Percentiles rank a stretch among this genome's conserved stretches.
Conservation (phyloP, 192 early-diverging fungal species). For the Coemansia sp. region DNA sequence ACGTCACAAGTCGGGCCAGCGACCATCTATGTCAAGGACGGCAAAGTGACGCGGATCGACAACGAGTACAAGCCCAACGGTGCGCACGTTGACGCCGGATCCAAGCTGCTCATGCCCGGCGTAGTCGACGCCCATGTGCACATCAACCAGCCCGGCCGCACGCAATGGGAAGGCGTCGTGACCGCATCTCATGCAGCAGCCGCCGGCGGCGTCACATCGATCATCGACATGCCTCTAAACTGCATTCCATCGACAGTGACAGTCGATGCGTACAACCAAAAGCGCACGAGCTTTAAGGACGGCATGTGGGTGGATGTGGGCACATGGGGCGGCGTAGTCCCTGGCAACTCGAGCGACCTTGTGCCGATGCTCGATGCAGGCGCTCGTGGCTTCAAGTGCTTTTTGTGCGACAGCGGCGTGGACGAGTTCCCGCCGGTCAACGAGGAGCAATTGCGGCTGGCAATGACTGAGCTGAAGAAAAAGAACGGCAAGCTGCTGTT, state of each 20-base stretch:
- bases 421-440: slow-evolving; percentile 82
- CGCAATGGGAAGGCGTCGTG: slow-evolving; percentile 81
- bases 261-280: slow-evolving; percentile 62
- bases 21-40: slow-evolving; percentile 60
- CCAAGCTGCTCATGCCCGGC: slow-evolving; percentile 69
- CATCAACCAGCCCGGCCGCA: slow-evolving; percentile 83
- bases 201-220: slow-evolving; percentile 78
- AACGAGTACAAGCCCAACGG: slow-evolving; percentile 38
- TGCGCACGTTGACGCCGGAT: slow-evolving; percentile 57
- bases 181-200: slow-evolving; percentile 78
- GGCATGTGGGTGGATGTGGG: slow-evolving; percentile 78
- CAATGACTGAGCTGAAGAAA: slow-evolving; percentile 65
- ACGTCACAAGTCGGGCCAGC: slow-evolving; percentile 52
- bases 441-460: slow-evolving; percentile 63
- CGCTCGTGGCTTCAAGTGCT: slow-evolving; percentile 81
- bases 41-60: slow-evolving; percentile 58
- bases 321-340: slow-evolving; percentile 78
- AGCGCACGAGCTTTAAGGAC: slow-evolving; percentile 65
- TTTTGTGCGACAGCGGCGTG: slow-evolving; percentile 80
- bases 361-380: slow-evolving; percentile 64
- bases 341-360: slow-evolving; percentile 69
- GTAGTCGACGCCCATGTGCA: slow-evolving; percentile 80
- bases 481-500: slow-evolving; percentile 66
- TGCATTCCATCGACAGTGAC: slow-evolving; percentile 84
- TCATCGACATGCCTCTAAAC: slow-evolving; percentile 86